phyloP scores from a whole-genome alignment of 2,329 filamentous ascomycete species.

The Trichothecium roseum region DNA sequence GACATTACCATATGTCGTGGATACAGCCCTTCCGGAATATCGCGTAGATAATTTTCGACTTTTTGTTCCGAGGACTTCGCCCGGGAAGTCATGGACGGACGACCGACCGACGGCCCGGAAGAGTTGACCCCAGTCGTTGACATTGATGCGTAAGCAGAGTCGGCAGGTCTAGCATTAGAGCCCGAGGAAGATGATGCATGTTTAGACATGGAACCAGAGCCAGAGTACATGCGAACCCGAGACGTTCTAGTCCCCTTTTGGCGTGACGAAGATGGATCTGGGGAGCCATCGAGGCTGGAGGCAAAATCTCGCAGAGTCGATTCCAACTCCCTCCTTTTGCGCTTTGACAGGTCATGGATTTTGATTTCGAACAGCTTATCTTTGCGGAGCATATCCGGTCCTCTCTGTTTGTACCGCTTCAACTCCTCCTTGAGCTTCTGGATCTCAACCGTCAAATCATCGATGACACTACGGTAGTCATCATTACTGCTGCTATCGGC shows the following conservation, averaged over 20 bases:
- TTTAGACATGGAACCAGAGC: slow-evolving; percentile 33
- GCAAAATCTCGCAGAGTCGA: slow-evolving; percentile 62
- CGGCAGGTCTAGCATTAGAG: slow-evolving; percentile 41
- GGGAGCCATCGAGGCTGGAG: slow-evolving; percentile 45
- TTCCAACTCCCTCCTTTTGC: slow-evolving; percentile 70
- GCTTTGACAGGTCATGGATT: slow-evolving; percentile 59
- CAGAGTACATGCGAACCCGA: slow-evolving; percentile 28
- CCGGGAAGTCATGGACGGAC: slow-evolving; percentile 23
- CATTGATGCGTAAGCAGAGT: slow-evolving; percentile 62
- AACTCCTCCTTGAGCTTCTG: slow-evolving; percentile 66
- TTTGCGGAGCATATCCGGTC: slow-evolving; percentile 55
- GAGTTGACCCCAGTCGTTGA: slow-evolving; percentile 36
- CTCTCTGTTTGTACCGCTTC: slow-evolving; percentile 58
- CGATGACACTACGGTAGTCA: slow-evolving; percentile 74
- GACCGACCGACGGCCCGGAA: slow-evolving; percentile 25
- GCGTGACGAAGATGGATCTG: slow-evolving; percentile 27
- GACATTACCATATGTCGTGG: slow-evolving; percentile 53
- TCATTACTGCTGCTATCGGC: slow-evolving; percentile 54
- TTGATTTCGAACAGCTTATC: slow-evolving; percentile 80
- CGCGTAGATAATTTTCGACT: slow-evolving; percentile 59
- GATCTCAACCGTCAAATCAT: slow-evolving; percentile 78
- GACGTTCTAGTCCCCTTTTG: slow-evolving; percentile 19
- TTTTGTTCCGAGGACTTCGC: slow-evolving; percentile 42
- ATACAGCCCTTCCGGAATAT: slow-evolving; percentile 60
- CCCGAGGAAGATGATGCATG: slow-evolving; percentile 42